Base-by-base conservation (phyloP, 78 protist genomes). In the Emiliania huxleyi region DNA sequence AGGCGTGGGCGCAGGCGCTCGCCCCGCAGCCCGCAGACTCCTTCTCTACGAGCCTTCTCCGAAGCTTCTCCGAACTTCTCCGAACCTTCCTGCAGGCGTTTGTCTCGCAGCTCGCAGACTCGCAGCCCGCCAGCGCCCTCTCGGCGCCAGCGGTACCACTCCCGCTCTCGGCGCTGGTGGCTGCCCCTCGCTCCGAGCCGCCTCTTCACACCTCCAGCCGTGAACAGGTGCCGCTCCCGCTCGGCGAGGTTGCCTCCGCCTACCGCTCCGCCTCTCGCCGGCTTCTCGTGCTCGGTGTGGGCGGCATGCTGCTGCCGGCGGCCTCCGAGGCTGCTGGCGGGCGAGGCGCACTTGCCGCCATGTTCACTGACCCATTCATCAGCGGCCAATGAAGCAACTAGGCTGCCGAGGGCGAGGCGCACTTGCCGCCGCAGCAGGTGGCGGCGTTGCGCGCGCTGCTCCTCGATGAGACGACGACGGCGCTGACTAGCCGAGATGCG, bases 1-100 rank as follows among this genome's bases (percentile, higher is more conserved):
- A 62, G 75, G 75, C 75, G 37, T 62, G 75, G 75, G 75, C 75
- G 37, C 75, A 62, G 75, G 75, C n/a, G n/a, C 12, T 62, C 75
- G 75, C 33, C 37, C 11, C 75, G 75, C 75, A 62, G 75, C n/a
- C n/a, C n/a, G n/a, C n/a, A n/a, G n/a, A n/a, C n/a, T n/a, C n/a
- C n/a, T n/a, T n/a, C n/a, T n/a, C n/a, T n/a, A n/a, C n/a, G n/a
- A n/a, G n/a, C n/a, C n/a, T n/a, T n/a, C n/a, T n/a, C n/a, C n/a
- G n/a, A n/a, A n/a, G n/a, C n/a, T n/a, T n/a, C n/a, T n/a, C n/a
- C n/a, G n/a, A n/a, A n/a, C n/a, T n/a, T n/a, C n/a, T n/a, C n/a
- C n/a, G n/a, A n/a, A n/a, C n/a, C n/a, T n/a, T n/a, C n/a, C n/a
- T n/a, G n/a, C n/a, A n/a, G n/a, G n/a, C n/a, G n/a, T n/a, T n/a